Base-by-base conservation (phyloP, 2,329 filamentous ascomycete species). In the Pseudogymnoascus pannorum region DNA sequence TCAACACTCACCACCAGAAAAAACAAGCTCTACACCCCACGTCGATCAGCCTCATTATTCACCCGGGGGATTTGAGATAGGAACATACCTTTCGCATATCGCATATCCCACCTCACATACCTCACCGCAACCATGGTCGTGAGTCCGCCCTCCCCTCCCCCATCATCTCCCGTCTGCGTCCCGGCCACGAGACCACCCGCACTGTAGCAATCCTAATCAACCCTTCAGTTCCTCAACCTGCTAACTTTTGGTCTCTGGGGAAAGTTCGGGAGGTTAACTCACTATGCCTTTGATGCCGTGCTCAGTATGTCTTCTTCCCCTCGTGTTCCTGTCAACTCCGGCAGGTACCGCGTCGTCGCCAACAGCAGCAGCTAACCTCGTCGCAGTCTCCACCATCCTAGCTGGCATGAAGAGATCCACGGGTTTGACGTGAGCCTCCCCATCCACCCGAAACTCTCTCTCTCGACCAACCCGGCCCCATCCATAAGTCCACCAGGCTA, bases 381-480 rank as follows among this genome's bases (percentile, higher is more conserved):
- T 42, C n/a, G 64, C 63, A 95, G 90, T 99, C 75, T 99, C 94
- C 71, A 91, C 94, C 66, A 93, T 97, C 75, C 87, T 99, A 68
- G 94, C 94, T 38, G 94, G 94, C 71, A 92, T 99, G 81, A 95
- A 96, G 79, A 91, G 94, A 69, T 97, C 93, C 66, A 97, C 94
- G 64, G 94, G 94, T 72, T 82, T 99, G 78, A 97, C 92, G 94
- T 99, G 89, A 84, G 90, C 88, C 68, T 44, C 66, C 64, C 64
- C 62, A 65, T 63, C 61, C 40, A 16, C n/a, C n/a, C n/a, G n/a
- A n/a, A n/a, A n/a, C 18, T 33, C 26, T 54, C 35, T 18, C 20
- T 48, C 20, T 4, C 40, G 22, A 29, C 31, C 58, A 38, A 4
- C 14, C 38, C 35, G 6, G 9, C 29, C 29, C 12, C 31, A 35